phyloP scores from a whole-genome alignment of 768 basidiomycete species.

The Tubosaeta sp. region DNA sequence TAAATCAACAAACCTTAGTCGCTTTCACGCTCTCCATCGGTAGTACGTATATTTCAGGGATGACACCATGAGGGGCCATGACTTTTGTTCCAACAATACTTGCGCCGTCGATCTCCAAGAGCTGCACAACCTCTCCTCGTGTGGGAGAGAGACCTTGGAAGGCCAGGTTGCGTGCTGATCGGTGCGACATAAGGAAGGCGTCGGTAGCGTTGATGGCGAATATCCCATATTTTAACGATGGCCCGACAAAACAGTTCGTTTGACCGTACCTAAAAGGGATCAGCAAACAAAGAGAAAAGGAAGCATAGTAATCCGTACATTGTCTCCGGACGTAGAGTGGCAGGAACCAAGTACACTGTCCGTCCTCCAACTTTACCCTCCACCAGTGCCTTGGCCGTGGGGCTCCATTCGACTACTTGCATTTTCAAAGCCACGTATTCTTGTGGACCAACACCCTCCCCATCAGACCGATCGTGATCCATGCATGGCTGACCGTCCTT shows the following conservation, averaged over 20 bases:
- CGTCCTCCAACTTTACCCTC: conserved; percentile 68
- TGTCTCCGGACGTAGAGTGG: conserved; percentile 93
- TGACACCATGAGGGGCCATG: conserved; percentile 77
- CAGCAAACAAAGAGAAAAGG: not conserved
- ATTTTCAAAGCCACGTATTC: conserved; percentile 96
- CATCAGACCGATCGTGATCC: conserved; percentile 97
- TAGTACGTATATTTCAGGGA: conserved; percentile 87
- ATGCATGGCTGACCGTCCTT: conserved; percentile 99
- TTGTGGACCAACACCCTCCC: conserved; percentile 91
- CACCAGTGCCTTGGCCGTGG: conserved; percentile 58
- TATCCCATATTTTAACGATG: conserved; percentile 85
- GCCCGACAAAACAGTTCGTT: conserved; percentile 96
- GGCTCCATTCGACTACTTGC: conserved; percentile 85
- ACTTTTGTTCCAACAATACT: conserved; percentile 85
- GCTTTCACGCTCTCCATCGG: conserved; percentile 98
- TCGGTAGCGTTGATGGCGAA: conserved; percentile 85
- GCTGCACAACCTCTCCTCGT: conserved; percentile 66
- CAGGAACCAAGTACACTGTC: conserved; percentile 90
- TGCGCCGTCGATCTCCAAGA: conserved; percentile 74
- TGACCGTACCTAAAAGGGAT: conserved; percentile 76
- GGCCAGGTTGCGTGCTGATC: conserved; percentile 96
- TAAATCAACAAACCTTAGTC: conserved; percentile 61
- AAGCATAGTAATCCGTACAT: conserved; percentile 53
- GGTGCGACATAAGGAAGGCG: conserved; percentile 83
- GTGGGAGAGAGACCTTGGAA: conserved; percentile 82